phyloP scores from a whole-genome alignment of 2,329 filamentous ascomycete species.

The Plectosphaerella sp. region DNA sequence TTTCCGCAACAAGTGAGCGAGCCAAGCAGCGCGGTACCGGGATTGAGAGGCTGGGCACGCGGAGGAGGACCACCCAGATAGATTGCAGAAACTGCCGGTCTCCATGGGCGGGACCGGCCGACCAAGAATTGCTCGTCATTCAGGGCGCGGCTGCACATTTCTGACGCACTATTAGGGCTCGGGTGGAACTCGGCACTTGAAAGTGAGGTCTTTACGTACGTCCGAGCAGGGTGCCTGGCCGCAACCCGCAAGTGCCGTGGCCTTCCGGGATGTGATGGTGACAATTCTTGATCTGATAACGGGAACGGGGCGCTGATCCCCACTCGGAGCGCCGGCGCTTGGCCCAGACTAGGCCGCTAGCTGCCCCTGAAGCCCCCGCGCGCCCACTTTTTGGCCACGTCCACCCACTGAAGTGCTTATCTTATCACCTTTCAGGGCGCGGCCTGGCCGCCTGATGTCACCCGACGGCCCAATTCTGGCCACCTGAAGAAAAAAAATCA shows the following conservation, averaged over 20 bases:
- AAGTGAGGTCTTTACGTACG: too few relatives aligned
- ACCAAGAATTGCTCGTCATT: too few relatives aligned
- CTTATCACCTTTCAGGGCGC: not conserved
- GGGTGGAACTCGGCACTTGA: not conserved
- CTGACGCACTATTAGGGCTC: too few relatives aligned
- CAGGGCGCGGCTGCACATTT: too few relatives aligned
- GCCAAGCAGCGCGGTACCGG: not conserved
- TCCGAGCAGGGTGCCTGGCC: too few relatives aligned
- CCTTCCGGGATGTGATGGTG: not conserved
- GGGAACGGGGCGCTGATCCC: not conserved
- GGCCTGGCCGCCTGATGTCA: too few relatives aligned
- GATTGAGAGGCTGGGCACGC: too few relatives aligned
- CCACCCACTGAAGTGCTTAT: not conserved
- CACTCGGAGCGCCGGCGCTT: not conserved
- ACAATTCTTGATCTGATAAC: not conserved
- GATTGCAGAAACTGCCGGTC: too few relatives aligned
- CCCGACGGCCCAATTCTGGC: not conserved
- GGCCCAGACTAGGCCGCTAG: not conserved
- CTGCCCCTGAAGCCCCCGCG: not conserved
- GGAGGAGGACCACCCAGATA: too few relatives aligned
- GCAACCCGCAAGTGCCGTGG: not conserved
- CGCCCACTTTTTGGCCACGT: not conserved
- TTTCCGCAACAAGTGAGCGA: not conserved
- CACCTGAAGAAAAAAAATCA: conserved; percentile 2
- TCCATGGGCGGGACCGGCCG: too few relatives aligned